phyloP scores from a whole-genome alignment of 1,284 basidiomycete species.

The Cystobasidiaceae sp. region DNA sequence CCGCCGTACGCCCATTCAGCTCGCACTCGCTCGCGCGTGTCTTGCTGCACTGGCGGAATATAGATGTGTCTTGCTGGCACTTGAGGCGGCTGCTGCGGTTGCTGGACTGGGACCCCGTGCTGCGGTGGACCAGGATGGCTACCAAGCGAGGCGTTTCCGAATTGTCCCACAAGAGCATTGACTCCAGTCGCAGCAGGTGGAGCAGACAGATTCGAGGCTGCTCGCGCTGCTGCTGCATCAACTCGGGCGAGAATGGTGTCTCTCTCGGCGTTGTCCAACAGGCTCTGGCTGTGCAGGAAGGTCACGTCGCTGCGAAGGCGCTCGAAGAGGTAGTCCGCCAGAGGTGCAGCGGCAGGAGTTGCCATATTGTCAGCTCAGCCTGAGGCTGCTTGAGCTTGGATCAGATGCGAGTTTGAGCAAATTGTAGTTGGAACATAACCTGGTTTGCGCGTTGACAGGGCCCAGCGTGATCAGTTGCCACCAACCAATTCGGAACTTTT shows the following conservation, averaged over 20 bases:
- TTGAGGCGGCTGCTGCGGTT: background rate
- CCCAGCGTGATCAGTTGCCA: too few species aligned
- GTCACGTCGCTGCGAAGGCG: conserved; percentile 11
- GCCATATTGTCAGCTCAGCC: background rate
- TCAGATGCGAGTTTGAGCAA: too few species aligned
- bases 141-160: background rate
- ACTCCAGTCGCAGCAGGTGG: background rate
- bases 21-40: conserved; percentile 2
- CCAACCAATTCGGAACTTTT: too few species aligned
- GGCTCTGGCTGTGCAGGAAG: conserved; percentile 14
- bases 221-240: conserved; percentile 9
- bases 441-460: too few species aligned
- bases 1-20: conserved; percentile 13
- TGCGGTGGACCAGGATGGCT: background rate
- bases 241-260: conserved; percentile 7
- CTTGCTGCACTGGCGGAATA: background rate
- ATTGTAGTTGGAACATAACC: too few species aligned
- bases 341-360: background rate
- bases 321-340: conserved; percentile 12
- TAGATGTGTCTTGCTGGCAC: conserved; percentile 5
- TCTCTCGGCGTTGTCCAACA: conserved; percentile 1
- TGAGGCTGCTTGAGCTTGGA: background rate
- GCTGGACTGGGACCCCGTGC: background rate
- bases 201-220: background rate
- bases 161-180: background rate